Evolutionary conservation across 768 basidiomycete genomes (phyloP).

Genomic region (Pilatotrama ljubarskyi): DNA sequence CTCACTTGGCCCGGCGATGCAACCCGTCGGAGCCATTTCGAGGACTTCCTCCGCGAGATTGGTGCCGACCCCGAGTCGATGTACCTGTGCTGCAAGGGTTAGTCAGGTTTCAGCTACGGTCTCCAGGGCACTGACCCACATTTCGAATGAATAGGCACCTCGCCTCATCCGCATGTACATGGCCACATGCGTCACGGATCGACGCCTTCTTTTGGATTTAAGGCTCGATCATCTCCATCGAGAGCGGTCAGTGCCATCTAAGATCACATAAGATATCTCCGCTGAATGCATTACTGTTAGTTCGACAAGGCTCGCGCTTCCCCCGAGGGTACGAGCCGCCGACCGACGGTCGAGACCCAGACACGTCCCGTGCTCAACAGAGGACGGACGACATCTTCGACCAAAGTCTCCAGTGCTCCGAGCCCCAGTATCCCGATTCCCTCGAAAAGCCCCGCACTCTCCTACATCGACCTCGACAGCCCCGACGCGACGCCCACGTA

Average conservation of each 20-base stretch:
- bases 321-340: not conserved
- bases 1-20: slow-evolving; percentile 20
- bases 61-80: slow-evolving; percentile 7
- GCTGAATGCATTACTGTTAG: not conserved
- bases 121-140: not conserved
- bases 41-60: slow-evolving; percentile 19
- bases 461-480: slow-evolving; percentile 21
- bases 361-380: not conserved
- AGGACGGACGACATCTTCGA: slow-evolving; percentile 10
- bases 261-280: not conserved
- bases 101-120: not conserved
- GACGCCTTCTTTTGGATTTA: not conserved
- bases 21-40: slow-evolving; percentile 18
- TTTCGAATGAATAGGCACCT: not conserved
- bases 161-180: slow-evolving; percentile 15
- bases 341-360: not conserved
- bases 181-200: slow-evolving; percentile 7
- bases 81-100: slow-evolving; percentile 17
- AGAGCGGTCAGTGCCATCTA: slow-evolving; percentile 6
- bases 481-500: slow-evolving; percentile 19
- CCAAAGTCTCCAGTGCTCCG: not conserved
- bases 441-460: slow-evolving; percentile 23
- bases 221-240: slow-evolving; percentile 8
- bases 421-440: not conserved
- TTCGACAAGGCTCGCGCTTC: slow-evolving; percentile 8